These are phyloP conservation scores for Solanum raphanifolium DNA, from an alignment of 257 asterid species.

Conservation along the genomic window DNA sequence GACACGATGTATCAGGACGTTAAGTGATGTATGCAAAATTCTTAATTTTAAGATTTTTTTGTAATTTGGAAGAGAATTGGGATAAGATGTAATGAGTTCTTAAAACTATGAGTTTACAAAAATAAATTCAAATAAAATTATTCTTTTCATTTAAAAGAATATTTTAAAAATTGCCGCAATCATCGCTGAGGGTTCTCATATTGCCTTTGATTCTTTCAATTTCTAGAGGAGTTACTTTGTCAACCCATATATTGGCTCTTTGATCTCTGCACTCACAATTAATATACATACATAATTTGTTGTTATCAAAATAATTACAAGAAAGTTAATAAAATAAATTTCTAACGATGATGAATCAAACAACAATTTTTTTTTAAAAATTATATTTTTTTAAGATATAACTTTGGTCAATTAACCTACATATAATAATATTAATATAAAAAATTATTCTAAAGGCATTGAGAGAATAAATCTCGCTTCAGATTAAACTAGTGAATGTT, in stretches of 20 bases:
- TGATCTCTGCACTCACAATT: neutral
- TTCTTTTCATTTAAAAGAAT: neutral
- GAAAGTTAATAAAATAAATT: neutral
- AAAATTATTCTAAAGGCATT: neutral
- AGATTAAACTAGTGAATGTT: neutral
- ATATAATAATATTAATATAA: neutral
- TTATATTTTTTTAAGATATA: neutral
- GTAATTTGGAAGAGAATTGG: too few species aligned
- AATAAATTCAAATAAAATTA: neutral
- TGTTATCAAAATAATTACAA: neutral
- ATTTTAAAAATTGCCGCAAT: constrained; percentile 33
- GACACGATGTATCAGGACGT: accelerated
- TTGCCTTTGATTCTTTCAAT: neutral
- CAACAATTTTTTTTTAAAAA: neutral
- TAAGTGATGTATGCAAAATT: too few species aligned
- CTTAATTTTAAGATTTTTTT: neutral
- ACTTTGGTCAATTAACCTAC: neutral
- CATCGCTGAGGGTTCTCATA: constrained; percentile 39
- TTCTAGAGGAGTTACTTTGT: constrained; percentile 12
- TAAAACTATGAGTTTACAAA: too few species aligned
- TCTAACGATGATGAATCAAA: neutral
- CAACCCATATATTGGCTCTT: constrained; percentile 15
- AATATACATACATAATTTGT: neutral
- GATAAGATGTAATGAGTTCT: too few species aligned
- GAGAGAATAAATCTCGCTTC: neutral